These are phyloP conservation scores for Globisporangium orthogonon DNA, from an alignment of 352 stramenopile genomes.

Conservation along the genomic window DNA sequence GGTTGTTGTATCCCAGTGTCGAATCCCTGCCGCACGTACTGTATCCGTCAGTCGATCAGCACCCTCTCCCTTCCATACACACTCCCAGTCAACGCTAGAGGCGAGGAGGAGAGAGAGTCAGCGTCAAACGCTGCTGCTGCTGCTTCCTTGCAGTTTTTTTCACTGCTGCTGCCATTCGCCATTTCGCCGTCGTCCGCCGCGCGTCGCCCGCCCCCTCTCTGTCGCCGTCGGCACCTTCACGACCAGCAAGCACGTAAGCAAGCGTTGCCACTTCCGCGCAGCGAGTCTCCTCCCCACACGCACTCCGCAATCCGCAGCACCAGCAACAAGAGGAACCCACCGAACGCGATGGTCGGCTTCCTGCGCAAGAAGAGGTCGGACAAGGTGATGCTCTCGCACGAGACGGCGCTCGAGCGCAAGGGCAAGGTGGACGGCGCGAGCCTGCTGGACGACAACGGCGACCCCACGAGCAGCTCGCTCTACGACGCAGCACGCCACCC, in stretches of 20 bases:
- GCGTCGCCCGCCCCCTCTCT: background rate
- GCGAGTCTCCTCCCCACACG: background rate
- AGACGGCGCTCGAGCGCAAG: slow-evolving; percentile 78
- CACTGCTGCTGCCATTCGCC: background rate
- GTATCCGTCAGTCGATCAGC: background rate
- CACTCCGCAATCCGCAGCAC: slow-evolving; percentile 4
- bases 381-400: slow-evolving; percentile 53
- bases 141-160: background rate
- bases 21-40: background rate
- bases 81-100: background rate
- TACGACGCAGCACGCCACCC: slow-evolving; percentile 49
- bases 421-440: slow-evolving; percentile 79
- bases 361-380: slow-evolving; percentile 85
- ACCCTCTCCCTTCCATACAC: background rate
- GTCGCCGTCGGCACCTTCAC: background rate
- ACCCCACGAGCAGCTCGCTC: slow-evolving; percentile 62
- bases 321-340: background rate
- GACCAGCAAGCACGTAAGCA: background rate
- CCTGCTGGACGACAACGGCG: slow-evolving; percentile 75
- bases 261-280: background rate
- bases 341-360: slow-evolving; percentile 57
- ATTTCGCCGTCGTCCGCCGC: background rate
- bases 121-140: background rate
- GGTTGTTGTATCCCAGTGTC: background rate
- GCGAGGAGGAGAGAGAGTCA: slow-evolving; percentile 1